These are phyloP conservation scores for Podosphaera xanthii DNA, from an alignment of 2,329 filamentous ascomycete species.

Conservation along the genomic window DNA sequence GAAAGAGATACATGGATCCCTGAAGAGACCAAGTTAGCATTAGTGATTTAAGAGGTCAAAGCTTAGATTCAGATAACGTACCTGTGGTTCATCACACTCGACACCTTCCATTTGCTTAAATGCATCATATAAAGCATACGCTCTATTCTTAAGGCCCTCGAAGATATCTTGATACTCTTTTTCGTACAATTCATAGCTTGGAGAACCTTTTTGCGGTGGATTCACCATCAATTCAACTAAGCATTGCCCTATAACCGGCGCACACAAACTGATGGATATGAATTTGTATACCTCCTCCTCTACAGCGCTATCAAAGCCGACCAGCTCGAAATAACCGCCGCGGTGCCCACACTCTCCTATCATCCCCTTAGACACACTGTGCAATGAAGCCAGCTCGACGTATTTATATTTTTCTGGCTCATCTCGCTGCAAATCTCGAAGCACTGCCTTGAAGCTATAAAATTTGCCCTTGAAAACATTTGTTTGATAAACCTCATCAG, in stretches of 20 bases:
- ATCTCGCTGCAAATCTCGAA: slow-evolving; percentile 60
- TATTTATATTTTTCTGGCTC: slow-evolving; percentile 54
- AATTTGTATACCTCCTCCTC: slow-evolving; percentile 96
- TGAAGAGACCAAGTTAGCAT: slow-evolving; percentile 19
- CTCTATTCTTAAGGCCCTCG: slow-evolving; percentile 54
- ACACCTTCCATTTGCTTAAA: slow-evolving; percentile 94
- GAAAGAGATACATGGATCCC: slow-evolving; percentile 98
- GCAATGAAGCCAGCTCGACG: slow-evolving; percentile 75
- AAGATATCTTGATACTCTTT: slow-evolving; percentile 70
- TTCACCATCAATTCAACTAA: slow-evolving; percentile 96
- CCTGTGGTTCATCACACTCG: slow-evolving; percentile 60
- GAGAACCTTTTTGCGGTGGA: slow-evolving; percentile 63
- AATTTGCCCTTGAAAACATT: slow-evolving; percentile 93
- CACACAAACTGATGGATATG: slow-evolving; percentile 88
- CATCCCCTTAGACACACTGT: slow-evolving; percentile 95
- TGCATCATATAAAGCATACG: slow-evolving; percentile 66
- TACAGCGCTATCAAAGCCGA: slow-evolving; percentile 68
- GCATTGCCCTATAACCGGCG: slow-evolving; percentile 88
- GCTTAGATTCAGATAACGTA: slow-evolving; percentile 16
- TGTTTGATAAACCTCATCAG: slow-evolving; percentile 97
- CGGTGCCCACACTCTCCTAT: slow-evolving; percentile 95
- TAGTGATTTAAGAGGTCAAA: neutral
- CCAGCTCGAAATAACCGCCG: slow-evolving; percentile 90
- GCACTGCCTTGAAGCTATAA: slow-evolving; percentile 78
- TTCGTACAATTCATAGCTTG: slow-evolving; percentile 64